Base-by-base conservation (phyloP, 2,329 filamentous ascomycete species). In the Cryphonectria naterciae region DNA sequence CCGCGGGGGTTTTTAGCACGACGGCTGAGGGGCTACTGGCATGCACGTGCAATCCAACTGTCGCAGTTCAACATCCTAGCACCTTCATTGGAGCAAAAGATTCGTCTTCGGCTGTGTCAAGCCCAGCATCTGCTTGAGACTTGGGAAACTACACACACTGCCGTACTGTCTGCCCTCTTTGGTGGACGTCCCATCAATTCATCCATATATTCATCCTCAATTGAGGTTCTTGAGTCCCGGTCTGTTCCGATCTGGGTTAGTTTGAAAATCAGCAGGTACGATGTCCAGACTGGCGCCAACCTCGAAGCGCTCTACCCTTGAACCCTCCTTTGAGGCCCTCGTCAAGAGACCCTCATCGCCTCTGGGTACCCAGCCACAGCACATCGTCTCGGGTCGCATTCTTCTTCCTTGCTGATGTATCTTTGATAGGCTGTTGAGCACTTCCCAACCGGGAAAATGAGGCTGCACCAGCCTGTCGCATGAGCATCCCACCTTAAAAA, bases 201-300 rank as follows among this genome's bases (percentile, higher is more conserved):
- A 39, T 67, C n/a, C 46, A 49, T 49, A 11, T 11, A 28, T 58
- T 17, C 17, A 41, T 49, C 60, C 13, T 22, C 43, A 63, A 64
- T 70, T 63, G 64, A 64, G 32, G 19, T 39, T 60, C 25, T 43
- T 63, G 41, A 46, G 69, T 46, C 35, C 66, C 60, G 61, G 68
- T 63, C 46, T 54, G 49, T 32, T 67, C 67, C 54, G 56, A 64
- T 49, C 41, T 49, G 41, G 63, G 43, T 35, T 28, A 49, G 41
- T 19, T 65, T 52, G 39, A 64, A 67, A 71, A 65, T 65, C 65
- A 71, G 71, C 71, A 73, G 67, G 68, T 67, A 70, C 66, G 71
- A 62, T 54, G n/a, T 32, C 28, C 49, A 56, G 70, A 52, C 65
- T 68, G 67, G 69, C 71, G 66, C 71, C 67, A 68, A 58, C 41